These are phyloP conservation scores for Aphanocladium album DNA, from an alignment of 2,329 filamentous ascomycete species.

Conservation along the genomic window DNA sequence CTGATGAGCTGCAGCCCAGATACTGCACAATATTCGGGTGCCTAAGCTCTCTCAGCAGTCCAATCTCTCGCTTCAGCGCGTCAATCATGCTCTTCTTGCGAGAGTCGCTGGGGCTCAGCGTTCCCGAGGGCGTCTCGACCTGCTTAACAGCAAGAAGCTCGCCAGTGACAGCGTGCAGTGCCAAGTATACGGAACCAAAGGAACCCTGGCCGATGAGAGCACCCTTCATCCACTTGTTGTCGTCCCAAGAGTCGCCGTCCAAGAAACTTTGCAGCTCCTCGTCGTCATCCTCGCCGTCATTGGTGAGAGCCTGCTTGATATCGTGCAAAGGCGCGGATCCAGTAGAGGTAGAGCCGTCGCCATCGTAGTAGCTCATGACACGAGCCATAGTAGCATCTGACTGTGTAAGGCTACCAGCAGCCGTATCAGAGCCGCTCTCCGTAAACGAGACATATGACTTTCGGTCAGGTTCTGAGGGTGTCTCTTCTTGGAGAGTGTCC, in stretches of 20 bases:
- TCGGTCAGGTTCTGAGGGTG: constrained; percentile 76
- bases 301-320: constrained; percentile 75
- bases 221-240: constrained; percentile 99
- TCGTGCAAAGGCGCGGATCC: constrained; percentile 73
- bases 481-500: constrained; percentile 87
- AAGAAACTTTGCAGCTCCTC: constrained; percentile 87
- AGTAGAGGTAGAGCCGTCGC: constrained; percentile 69
- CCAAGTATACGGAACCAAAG: constrained; percentile 92
- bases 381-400: constrained; percentile 63
- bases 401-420: constrained; percentile 68
- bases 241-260: constrained; percentile 88
- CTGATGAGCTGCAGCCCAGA: constrained; percentile 86
- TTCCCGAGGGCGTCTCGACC: constrained; percentile 83
- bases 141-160: constrained; percentile 98
- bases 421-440: constrained; percentile 67
- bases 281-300: constrained; percentile 88
- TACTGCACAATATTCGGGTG: constrained; percentile 98
- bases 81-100: constrained; percentile 98
- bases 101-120: constrained; percentile 67
- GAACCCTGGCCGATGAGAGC: constrained; percentile 95
- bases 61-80: constrained; percentile 93
- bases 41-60: constrained; percentile 84
- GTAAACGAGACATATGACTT: constrained; percentile 93
- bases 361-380: constrained; percentile 78
- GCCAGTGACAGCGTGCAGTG: constrained; percentile 90